Base-by-base conservation (phyloP, 192 early-diverging fungal species). In the Coemansia nantahalensis region DNA sequence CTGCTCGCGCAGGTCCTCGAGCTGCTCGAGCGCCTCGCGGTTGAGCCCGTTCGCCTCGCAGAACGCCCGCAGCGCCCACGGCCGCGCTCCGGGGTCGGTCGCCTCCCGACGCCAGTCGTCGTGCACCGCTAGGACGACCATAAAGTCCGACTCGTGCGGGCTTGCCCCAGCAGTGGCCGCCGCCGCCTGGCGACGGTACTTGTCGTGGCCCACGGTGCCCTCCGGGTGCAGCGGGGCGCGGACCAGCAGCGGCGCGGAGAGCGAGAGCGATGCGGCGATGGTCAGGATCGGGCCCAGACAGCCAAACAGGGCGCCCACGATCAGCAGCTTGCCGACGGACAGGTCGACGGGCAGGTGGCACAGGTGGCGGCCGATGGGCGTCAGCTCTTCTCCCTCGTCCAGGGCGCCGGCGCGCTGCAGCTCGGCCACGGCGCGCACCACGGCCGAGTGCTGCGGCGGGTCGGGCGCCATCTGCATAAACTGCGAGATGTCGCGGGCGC, bases 241-340 rank as follows among this genome's bases (percentile, higher is more conserved):
- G n/a, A n/a, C 4, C 3, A 28, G 26, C 26, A 28, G 26, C 7
- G 26, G 26, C 7, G 26, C 26, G 7, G 26, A 5, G 4, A 28
- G 7, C 26, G 26, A 28, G 26, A 28, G 26, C 26, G 26, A 28
- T 7, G 82, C 82, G 18, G 81, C 86, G 10, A 93, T 71, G 7
- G 89, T 88, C 8, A 93, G 45, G 12, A 87, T 77, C 0, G 88
- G 86, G 43, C 92, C 90, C 3, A 93, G 55, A 26, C 90, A 92
- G 28, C 82, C 56, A 47, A 90, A 84, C 8, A 88, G 76, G 0
- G 88, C 76, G 9, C 85, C 91, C 50, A 84, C 80, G 16, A 93
- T 51, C 5, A 90, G 49, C 62, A 88, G 83, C 54, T 90, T 90
- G 62, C 87, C 87, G 2, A 92, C 68, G 5, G 83, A 68, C 5